Evolutionary conservation across 2,329 filamentous ascomycete genomes (phyloP).

Genomic region (Harringtonia aguacate): DNA sequence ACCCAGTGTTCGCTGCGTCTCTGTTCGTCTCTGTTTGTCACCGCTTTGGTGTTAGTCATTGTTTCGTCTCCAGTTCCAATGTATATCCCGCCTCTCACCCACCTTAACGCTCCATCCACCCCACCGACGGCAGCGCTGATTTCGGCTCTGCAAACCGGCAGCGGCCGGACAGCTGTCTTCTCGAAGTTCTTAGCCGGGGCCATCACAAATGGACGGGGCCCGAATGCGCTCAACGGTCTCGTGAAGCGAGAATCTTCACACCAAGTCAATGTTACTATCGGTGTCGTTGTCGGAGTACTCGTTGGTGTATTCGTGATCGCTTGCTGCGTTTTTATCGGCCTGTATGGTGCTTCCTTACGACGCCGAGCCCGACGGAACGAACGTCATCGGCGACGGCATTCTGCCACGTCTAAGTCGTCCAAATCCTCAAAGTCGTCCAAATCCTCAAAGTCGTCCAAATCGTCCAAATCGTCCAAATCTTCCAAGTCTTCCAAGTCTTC

Average conservation of each 20-base stretch:
- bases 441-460: conserved; percentile 2
- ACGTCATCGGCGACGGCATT: not conserved
- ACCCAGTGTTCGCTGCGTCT: no score
- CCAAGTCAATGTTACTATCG: conserved; percentile 10
- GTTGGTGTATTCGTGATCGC: conserved; percentile 4
- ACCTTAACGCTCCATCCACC: no score
- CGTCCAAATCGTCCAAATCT: conserved; percentile 2
- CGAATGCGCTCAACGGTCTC: not conserved
- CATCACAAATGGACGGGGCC: not conserved
- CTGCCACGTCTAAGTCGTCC: conserved; percentile 6
- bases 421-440: no score
- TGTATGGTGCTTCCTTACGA: conserved; percentile 7
- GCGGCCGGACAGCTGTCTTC: no score
- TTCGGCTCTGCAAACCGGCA: no score
- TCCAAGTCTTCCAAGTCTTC: conserved; percentile 4
- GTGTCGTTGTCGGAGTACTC: conserved; percentile 7
- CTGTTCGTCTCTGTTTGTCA: no score
- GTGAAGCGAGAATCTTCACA: not conserved
- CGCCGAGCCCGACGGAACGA: not conserved
- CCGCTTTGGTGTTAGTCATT: no score
- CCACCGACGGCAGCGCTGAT: not conserved
- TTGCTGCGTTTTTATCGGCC: conserved; percentile 6
- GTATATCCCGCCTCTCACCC: not conserved
- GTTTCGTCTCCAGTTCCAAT: not conserved
- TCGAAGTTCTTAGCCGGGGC: no score